Percentiles rank a stretch among this genome's conserved stretches.
Evolutionary conservation across 352 stramenopile genomes (phyloP).

Genomic region (Blastocystis sp.): DNA sequence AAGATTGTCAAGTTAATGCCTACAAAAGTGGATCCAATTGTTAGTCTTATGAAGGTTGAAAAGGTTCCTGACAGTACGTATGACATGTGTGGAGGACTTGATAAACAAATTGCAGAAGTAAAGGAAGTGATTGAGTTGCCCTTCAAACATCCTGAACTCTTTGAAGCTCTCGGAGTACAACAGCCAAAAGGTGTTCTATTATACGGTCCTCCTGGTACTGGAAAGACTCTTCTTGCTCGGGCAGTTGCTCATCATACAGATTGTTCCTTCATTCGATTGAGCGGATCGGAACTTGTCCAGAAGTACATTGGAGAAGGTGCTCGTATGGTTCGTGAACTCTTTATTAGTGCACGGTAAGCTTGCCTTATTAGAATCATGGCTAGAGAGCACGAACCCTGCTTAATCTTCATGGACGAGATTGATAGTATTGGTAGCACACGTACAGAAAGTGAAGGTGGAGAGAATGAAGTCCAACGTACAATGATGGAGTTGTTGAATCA

Average conservation of each 20-base stretch:
- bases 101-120: slow-evolving; percentile 99
- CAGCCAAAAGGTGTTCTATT: slow-evolving; percentile 90
- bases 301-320: slow-evolving; percentile 99
- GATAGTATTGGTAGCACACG: slow-evolving; percentile 93
- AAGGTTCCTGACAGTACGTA: slow-evolving; percentile 99
- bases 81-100: slow-evolving; percentile 98
- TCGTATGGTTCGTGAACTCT: slow-evolving; percentile 97
- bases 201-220: slow-evolving; percentile 93
- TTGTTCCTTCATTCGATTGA: slow-evolving; percentile 99
- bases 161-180: slow-evolving; percentile 94
- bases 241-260: slow-evolving; percentile 98
- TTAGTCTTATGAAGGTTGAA: slow-evolving; percentile 93
- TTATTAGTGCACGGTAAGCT: slow-evolving; percentile 91
- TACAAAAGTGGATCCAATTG: slow-evolving; percentile 90
- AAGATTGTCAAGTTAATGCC: slow-evolving; percentile 98
- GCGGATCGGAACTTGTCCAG: slow-evolving; percentile 95
- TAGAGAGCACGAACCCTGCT: slow-evolving; percentile 89
- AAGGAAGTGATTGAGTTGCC: slow-evolving; percentile 99
- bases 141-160: slow-evolving; percentile 99
- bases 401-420: slow-evolving; percentile 99
- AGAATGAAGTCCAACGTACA: slow-evolving; percentile 97
- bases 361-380: background rate
- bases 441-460: slow-evolving; percentile 85
- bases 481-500: slow-evolving; percentile 99
- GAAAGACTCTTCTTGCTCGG: slow-evolving; percentile 94